These are phyloP conservation scores for Cutaneotrichosporon spelunceum DNA, from an alignment of 1,284 basidiomycete genomes.

Conservation along the genomic window DNA sequence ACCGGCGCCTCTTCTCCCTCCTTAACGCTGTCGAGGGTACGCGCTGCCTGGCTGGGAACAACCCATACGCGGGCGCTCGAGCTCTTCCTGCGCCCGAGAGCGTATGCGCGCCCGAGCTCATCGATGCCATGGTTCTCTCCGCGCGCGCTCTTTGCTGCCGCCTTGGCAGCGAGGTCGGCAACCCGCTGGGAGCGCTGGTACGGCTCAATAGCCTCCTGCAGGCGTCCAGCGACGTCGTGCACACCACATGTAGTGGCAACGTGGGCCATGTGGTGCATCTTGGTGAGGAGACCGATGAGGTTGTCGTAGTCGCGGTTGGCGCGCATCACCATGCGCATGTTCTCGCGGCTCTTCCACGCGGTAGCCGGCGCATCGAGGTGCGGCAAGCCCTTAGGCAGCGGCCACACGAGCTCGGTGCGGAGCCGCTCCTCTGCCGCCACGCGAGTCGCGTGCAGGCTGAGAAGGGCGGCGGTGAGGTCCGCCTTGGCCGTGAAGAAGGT, in stretches of 20 bases:
- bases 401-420: conserved; percentile 66
- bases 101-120: conserved; percentile 72
- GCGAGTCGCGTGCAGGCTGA: conserved; percentile 65
- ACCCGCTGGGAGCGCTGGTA: conserved; percentile 58
- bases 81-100: conserved; percentile 78
- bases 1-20: conserved; percentile 3
- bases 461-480: conserved; percentile 70
- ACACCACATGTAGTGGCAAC: conserved; percentile 66
- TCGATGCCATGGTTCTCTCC: conserved; percentile 59
- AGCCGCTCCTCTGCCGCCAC: conserved; percentile 61
- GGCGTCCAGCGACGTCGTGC: conserved; percentile 58
- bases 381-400: conserved; percentile 68
- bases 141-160: conserved; percentile 1
- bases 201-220: conserved; percentile 59
- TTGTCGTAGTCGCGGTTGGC: conserved; percentile 70
- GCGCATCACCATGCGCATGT: conserved; percentile 65
- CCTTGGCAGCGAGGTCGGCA: neutral
- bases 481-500: conserved; percentile 86
- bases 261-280: conserved; percentile 67
- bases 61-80: conserved; percentile 89
- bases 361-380: conserved; percentile 60
- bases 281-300: conserved; percentile 63
- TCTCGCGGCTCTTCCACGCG: conserved; percentile 63
- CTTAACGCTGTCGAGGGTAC: conserved; percentile 9
- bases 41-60: conserved; percentile 62